phyloP scores from a whole-genome alignment of 345 rosid genomes.

The Eucalyptus cloeziana region DNA sequence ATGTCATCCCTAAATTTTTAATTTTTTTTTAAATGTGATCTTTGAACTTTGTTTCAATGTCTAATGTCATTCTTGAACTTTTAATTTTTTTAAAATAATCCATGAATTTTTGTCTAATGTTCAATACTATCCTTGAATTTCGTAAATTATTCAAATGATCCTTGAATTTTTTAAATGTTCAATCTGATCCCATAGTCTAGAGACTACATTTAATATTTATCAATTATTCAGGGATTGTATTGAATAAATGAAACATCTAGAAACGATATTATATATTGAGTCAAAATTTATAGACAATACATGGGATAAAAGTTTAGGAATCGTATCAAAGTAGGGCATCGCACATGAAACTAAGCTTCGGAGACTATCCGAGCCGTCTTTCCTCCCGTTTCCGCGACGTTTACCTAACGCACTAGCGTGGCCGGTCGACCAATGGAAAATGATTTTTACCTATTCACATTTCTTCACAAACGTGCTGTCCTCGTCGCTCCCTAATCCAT shows the following conservation, averaged over 20 bases:
- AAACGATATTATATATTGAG: background rate
- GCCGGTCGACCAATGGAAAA: background rate
- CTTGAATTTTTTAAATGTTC: background rate
- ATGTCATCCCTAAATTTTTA: rapidly evolving
- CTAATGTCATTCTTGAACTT: too few relatives aligned
- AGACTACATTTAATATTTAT: background rate
- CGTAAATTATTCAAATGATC: background rate
- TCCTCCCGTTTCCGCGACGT: background rate
- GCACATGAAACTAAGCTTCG: rapidly evolving
- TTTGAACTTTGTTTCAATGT: rapidly evolving
- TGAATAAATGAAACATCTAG: background rate
- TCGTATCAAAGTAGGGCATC: rapidly evolving
- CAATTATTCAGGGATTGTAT: rapidly evolving
- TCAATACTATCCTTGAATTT: too few relatives aligned
- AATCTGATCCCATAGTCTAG: rapidly evolving
- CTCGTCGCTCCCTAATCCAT: background rate
- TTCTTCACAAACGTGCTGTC: background rate
- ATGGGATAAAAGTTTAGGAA: background rate
- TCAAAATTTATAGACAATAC: rapidly evolving
- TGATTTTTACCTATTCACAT: background rate
- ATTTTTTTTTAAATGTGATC: too few relatives aligned
- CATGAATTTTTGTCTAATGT: too few relatives aligned
- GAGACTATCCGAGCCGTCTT: rapidly evolving
- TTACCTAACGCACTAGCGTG: background rate
- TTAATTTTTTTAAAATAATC: rapidly evolving